Percentiles rank a stretch among this genome's conserved stretches.
Evolutionary conservation across 2,329 filamentous ascomycete genomes (phyloP).

Genomic region (Graphilbum fragrans): DNA sequence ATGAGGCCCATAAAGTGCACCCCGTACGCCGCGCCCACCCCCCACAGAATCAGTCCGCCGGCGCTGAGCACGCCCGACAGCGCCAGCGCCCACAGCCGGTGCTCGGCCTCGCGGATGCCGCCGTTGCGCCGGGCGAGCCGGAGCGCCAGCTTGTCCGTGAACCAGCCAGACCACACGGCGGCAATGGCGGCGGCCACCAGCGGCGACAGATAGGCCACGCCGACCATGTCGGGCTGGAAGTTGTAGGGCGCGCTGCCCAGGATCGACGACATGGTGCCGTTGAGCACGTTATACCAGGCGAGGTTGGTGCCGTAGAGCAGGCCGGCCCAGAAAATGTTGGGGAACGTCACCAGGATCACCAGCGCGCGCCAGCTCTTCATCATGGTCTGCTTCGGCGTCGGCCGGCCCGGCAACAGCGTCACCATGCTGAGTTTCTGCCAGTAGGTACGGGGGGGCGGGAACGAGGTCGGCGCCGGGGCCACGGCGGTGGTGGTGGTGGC

Average conservation of each 20-base stretch:
- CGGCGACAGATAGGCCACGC: constrained; percentile 10
- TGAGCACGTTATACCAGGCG: constrained; percentile 16
- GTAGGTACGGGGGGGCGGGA: background rate
- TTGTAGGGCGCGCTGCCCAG: constrained; percentile 13
- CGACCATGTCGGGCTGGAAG: constrained; percentile 11
- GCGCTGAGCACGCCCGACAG: constrained; percentile 10
- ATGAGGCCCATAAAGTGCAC: constrained; percentile 29
- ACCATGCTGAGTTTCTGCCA: constrained; percentile 4
- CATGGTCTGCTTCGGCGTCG: background rate
- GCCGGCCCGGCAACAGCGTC: background rate
- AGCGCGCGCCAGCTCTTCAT: background rate
- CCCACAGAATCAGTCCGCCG: constrained; percentile 31
- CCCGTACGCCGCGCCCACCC: constrained; percentile 28
- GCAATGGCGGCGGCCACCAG: constrained; percentile 13
- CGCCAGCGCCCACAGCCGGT: constrained; percentile 16
- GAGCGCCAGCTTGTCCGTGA: constrained; percentile 12
- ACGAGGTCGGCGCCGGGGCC: background rate
- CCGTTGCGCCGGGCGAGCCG: constrained; percentile 25
- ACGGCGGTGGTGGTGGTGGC: background rate
- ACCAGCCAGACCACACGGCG: constrained; percentile 11
- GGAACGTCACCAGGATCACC: constrained; percentile 3
- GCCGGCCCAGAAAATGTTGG: constrained; percentile 10
- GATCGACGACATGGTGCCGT: constrained; percentile 12
- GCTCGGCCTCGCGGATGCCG: constrained; percentile 21
- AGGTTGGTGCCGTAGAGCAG: constrained; percentile 16